phyloP scores from a whole-genome alignment of 2,329 filamentous ascomycete genomes.

The Fusarium aywerte region DNA sequence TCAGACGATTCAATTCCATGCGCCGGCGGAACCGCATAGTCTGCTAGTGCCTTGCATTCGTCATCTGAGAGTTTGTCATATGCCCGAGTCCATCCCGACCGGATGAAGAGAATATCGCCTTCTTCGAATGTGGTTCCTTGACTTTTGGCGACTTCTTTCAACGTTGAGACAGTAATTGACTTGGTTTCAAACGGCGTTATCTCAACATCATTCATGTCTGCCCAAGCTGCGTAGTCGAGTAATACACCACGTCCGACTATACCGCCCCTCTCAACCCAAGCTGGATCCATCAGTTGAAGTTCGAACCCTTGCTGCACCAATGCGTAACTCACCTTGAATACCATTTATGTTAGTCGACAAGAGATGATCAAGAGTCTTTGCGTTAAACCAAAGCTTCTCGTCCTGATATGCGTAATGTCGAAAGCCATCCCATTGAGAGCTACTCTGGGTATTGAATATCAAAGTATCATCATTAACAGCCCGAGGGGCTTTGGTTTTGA shows the following conservation, averaged over 20 bases:
- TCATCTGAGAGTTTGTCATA: slow-evolving; percentile 53
- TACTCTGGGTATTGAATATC: slow-evolving; percentile 53
- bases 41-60: slow-evolving; percentile 52
- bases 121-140: slow-evolving; percentile 56
- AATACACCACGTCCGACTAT: slow-evolving; percentile 63
- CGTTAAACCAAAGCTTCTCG: slow-evolving; percentile 50
- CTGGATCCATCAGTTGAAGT: neutral
- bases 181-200: slow-evolving; percentile 55
- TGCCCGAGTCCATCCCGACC: slow-evolving; percentile 61
- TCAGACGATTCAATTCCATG: slow-evolving; percentile 61
- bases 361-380: slow-evolving; percentile 57
- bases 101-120: slow-evolving; percentile 68
- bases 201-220: slow-evolving; percentile 50
- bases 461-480: slow-evolving; percentile 50
- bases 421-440: slow-evolving; percentile 55
- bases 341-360: slow-evolving; percentile 48
- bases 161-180: slow-evolving; percentile 55
- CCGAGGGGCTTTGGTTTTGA: slow-evolving; percentile 44
- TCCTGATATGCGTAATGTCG: slow-evolving; percentile 54
- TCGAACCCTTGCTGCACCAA: fast-evolving
- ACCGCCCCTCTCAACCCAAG: slow-evolving; percentile 49
- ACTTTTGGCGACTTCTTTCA: slow-evolving; percentile 57
- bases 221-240: slow-evolving; percentile 63
- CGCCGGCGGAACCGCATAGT: slow-evolving; percentile 45
- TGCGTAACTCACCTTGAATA: slow-evolving; percentile 43